These are phyloP conservation scores for Trichoderma afroharzianum DNA, from an alignment of 2,329 filamentous ascomycete species.

Conservation along the genomic window DNA sequence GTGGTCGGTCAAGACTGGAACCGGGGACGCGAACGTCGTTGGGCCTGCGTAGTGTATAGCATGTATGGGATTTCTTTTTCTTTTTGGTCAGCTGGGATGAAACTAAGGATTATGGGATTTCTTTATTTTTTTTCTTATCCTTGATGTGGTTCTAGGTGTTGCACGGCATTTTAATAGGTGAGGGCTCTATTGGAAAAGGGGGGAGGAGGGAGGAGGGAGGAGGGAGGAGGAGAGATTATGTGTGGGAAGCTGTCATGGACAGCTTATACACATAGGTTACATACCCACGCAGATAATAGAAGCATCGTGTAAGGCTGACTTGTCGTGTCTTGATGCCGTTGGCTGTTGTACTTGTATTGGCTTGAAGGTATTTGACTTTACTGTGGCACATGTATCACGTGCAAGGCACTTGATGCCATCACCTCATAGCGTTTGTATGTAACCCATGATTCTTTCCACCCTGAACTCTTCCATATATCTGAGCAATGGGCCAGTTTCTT, in stretches of 20 bases:
- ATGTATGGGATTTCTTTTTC: background rate
- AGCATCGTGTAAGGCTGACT: background rate
- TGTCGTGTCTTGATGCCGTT: background rate
- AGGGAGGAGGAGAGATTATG: background rate
- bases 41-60: slow-evolving; percentile 6
- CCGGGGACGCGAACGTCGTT: background rate
- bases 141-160: slow-evolving; percentile 8
- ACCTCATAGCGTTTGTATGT: background rate
- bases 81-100: slow-evolving; percentile 9
- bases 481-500: background rate
- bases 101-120: background rate
- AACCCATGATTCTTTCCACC: background rate
- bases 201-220: no score
- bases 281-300: slow-evolving; percentile 7
- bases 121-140: background rate
- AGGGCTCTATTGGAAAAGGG: background rate
- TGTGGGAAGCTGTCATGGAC: background rate
- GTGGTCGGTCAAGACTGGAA: slow-evolving; percentile 50
- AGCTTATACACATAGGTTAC: background rate
- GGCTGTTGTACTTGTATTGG: background rate
- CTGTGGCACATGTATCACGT: background rate
- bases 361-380: background rate
- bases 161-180: slow-evolving; percentile 8
- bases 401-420: background rate
- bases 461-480: background rate